Base-by-base conservation (phyloP, 441 rosid genomes). In the Adansonia grandidieri region DNA sequence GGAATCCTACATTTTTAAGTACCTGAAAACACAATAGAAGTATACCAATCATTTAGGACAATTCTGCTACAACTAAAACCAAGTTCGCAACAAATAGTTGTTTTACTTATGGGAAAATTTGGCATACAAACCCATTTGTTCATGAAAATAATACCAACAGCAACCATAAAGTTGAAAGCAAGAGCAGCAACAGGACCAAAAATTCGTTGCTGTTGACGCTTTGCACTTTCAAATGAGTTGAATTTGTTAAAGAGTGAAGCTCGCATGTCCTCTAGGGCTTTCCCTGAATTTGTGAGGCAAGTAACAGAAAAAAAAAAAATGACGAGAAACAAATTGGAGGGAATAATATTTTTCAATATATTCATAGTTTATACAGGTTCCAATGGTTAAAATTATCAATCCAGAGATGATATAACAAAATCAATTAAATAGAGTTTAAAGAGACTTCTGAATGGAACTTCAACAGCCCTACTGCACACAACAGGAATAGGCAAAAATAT, bases 91-190 rank as follows among this genome's bases (percentile, higher is more conserved):
- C 9, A 40, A 57, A 10, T 42, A 57, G 76, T 32, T 19, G 6
- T 1, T 57, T 58, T 13, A 17, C 1, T 19, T 6, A 19, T 20
- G 15, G n/a, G 24, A 17, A 54, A 54, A 32, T 4, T 44, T 58
- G 40, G 67, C 37, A 53, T 28, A 82, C 82, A 7, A 70, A 93
- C 98, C 98, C 97, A 90, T 91, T 95, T 95, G 87, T 95, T 95
- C 74, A 87, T 80, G 91, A 95, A 95, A 80, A 95, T 93, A 72
- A 95, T 91, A 71, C 88, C 82, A 58, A 93, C 87, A 2, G 97
- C 99, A 81, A 92, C 90, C 6, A 93, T 62, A 79, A 96, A 96
- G 77, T 96, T 96, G 86, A 96, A 96, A 3, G 97, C 74, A 28
- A 93, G 91, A 64, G 99, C 96, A 81, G 84, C 84, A 37, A 85